Percentiles rank a stretch among this genome's conserved stretches.
These are phyloP conservation scores for Agaricus bisporus DNA, from an alignment of 768 basidiomycete genomes.

Conservation along the genomic window DNA sequence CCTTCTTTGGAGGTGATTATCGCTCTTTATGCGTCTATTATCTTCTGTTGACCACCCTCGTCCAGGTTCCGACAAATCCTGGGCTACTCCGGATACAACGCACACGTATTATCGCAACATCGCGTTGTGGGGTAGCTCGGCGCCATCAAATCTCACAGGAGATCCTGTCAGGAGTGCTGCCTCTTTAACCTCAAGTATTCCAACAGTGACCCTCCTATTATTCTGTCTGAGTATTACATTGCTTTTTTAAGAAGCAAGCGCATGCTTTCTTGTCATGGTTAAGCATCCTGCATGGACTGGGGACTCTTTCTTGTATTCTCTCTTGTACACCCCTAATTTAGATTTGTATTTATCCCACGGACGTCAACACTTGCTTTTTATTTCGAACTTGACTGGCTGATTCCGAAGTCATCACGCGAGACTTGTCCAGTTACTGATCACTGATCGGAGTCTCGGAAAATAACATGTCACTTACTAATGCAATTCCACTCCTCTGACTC, in stretches of 20 bases:
- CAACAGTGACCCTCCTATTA: background rate
- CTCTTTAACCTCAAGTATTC: background rate
- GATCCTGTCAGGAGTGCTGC: slow-evolving; percentile 21
- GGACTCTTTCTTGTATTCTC: background rate
- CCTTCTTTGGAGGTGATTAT: slow-evolving; percentile 72
- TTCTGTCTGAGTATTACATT: background rate
- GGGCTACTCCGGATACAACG: slow-evolving; percentile 63
- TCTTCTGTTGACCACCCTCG: slow-evolving; percentile 11
- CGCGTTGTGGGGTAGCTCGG: slow-evolving; percentile 51
- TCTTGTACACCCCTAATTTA: background rate
- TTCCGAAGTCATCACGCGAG: too few relatives aligned
- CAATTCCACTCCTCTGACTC: background rate
- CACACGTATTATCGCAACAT: slow-evolving; percentile 78
- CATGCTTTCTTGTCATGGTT: background rate
- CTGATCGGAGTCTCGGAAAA: slow-evolving; percentile 7
- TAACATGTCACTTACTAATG: slow-evolving; percentile 12
- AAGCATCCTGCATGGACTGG: too few relatives aligned
- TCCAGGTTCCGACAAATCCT: slow-evolving; percentile 56
- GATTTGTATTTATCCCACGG: too few relatives aligned
- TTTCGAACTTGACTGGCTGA: background rate
- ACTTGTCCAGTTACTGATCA: slow-evolving; percentile 1
- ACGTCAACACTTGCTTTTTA: too few relatives aligned
- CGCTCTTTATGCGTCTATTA: background rate
- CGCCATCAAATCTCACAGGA: slow-evolving; percentile 42
- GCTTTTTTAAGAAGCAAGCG: background rate